Evolutionary conservation across 805 yeast genomes (phyloP), one percentile per base, ranked within the genome.

Genomic region (Yarrowia keelungensis): DNA sequence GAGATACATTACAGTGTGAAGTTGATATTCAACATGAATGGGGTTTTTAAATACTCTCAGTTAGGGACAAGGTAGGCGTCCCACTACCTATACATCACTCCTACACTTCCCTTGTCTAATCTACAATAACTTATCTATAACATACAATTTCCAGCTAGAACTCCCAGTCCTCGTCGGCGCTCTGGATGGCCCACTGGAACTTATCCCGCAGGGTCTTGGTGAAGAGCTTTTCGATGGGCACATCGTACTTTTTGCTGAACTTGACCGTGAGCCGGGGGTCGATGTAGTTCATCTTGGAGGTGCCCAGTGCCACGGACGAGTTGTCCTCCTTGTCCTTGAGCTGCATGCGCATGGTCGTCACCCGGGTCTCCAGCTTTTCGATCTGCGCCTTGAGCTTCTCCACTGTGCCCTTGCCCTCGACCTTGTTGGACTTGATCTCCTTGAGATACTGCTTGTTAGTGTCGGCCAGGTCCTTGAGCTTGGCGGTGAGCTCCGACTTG

Each of bases 151-250:
- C 14, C 32, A n/a, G 16, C 73, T 79, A 93, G 76, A 93, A 93
- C 72, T 86, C 83, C 98, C 98, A 93, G 74, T 91, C 80, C 72
- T 86, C 92, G 76, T 90, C 98, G 3, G 88, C 92, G 67, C 93
- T 87, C 77, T 93, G 97, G 67, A 94, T 89, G 39, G 98, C 98
- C 98, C 98, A 94, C 58, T 86, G 88, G 80, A 94, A 94, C 80
- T 94, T 94, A 51, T 93, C 97, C 71, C 98, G 82, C 68, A 94
- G 81, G 0, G 98, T 91, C 80, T 92, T 93, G 12, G 97, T 89
- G 74, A 94, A 92, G 50, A 94, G 82, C 78, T 91, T 93, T 78
- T 94, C 98, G 68, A 94, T 89, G 8, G 98, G 98, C 22, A 94
- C 97, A 68, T 86, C 83, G 76, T 81, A 92, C 78, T 87, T 90